Evolutionary conservation across 306 rosid genomes (phyloP).

Genomic region (Prunus salicina): DNA sequence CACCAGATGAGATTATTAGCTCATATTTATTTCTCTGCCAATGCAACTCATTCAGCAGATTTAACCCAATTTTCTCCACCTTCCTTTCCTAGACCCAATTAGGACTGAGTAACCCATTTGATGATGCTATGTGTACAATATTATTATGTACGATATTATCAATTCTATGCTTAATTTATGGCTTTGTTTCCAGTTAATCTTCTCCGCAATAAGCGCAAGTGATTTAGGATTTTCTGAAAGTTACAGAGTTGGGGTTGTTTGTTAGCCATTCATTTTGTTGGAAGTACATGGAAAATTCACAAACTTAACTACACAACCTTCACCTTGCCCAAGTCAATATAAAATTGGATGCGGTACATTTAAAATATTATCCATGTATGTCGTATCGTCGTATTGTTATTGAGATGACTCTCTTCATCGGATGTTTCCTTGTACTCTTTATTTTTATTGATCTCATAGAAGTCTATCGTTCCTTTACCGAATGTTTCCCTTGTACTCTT

Average conservation of each 20-base stretch:
- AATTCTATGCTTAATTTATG: conserved; percentile 15
- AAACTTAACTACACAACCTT: not conserved
- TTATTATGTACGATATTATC: conserved; percentile 29
- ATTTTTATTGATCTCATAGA: too few species aligned
- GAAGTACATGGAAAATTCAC: conserved; percentile 2
- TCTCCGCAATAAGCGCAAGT: conserved; percentile 14
- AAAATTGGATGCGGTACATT: not conserved
- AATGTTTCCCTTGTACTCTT: too few species aligned
- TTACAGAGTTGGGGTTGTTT: not conserved
- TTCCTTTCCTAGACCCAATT: conserved; percentile 9
- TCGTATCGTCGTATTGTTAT: too few species aligned
- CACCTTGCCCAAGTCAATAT: not conserved
- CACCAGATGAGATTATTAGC: not conserved
- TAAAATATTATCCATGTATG: not conserved
- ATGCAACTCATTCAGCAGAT: conserved; percentile 41
- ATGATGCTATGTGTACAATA: conserved; percentile 31
- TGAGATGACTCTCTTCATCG: too few species aligned
- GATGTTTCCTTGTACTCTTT: too few species aligned
- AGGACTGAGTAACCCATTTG: conserved; percentile 47
- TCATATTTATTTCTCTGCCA: conserved; percentile 13
- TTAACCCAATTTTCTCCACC: conserved; percentile 39
- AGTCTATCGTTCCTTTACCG: too few species aligned
- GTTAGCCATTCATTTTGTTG: not conserved
- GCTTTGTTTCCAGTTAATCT: conserved; percentile 23
- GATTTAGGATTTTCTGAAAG: conserved; percentile 1